Conservation (phyloP, 495 filamentous ascomycete species). For the Darksidea phi region DNA sequence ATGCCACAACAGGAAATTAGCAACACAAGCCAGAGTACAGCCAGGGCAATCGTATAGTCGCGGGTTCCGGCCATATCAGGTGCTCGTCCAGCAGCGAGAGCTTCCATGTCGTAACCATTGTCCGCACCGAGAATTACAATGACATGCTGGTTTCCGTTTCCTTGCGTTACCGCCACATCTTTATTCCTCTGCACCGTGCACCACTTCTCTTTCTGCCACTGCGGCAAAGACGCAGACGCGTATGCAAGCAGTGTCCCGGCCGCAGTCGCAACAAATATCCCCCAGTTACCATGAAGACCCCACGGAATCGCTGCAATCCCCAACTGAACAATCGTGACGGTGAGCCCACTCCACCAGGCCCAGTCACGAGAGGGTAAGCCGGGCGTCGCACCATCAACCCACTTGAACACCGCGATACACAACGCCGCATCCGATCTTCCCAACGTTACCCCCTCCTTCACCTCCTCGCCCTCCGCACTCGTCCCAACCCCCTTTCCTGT, state of each 20-base stretch:
- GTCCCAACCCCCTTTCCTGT: no score
- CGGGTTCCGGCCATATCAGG: neutral
- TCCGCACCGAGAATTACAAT: slow-evolving; percentile 46
- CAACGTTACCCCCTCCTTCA: no score
- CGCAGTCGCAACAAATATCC: neutral
- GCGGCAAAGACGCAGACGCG: neutral
- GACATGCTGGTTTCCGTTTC: slow-evolving; percentile 50
- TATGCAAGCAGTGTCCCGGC: neutral
- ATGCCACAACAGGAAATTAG: slow-evolving; percentile 45
- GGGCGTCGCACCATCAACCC: no score
- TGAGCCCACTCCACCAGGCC: neutral
- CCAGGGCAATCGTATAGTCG: slow-evolving; percentile 21
- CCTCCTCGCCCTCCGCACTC: no score
- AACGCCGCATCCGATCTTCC: no score
- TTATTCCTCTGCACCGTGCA: neutral
- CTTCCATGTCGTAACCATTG: neutral
- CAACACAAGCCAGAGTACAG: slow-evolving; percentile 45
- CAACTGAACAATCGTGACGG: neutral
- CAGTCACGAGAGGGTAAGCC: neutral
- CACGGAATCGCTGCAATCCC: neutral
- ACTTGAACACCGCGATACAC: no score
- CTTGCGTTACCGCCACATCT: slow-evolving; percentile 43
- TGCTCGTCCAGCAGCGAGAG: neutral
- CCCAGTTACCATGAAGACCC: neutral
- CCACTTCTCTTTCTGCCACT: neutral